Conservation (phyloP, 1,284 basidiomycete species). For the Farysia itapuensis region DNA sequence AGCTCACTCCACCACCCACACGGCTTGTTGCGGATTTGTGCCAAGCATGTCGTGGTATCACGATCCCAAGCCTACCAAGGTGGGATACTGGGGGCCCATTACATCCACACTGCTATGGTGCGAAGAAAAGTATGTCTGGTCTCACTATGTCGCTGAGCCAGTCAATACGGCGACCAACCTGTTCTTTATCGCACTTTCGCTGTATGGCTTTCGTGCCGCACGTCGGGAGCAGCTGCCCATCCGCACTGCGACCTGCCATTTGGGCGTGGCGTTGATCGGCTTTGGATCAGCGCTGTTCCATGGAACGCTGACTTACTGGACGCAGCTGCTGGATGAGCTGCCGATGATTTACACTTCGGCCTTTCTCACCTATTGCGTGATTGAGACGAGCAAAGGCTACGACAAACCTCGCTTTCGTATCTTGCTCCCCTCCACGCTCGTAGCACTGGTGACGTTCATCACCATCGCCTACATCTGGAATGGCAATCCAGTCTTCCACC, state of each 20-base stretch:
- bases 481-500: constrained; percentile 65
- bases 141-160: constrained; percentile 53
- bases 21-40: too few relatives aligned
- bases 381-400: constrained; percentile 37
- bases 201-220: constrained; percentile 56
- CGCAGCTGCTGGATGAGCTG: constrained; percentile 57
- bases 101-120: constrained; percentile 55
- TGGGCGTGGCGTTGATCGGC: constrained; percentile 47
- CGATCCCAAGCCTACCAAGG: constrained; percentile 8
- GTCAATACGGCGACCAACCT: constrained; percentile 61
- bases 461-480: constrained; percentile 60
- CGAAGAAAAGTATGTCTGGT: constrained; percentile 52
- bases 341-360: constrained; percentile 58
- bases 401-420: constrained; percentile 18
- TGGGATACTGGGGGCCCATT: constrained; percentile 51
- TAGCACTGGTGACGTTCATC: constrained; percentile 32
- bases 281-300: constrained; percentile 54
- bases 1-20: too few relatives aligned
- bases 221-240: constrained; percentile 28
- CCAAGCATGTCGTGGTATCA: constrained; percentile 31
- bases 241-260: constrained; percentile 39
- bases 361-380: constrained; percentile 45
- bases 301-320: constrained; percentile 52
- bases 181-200: constrained; percentile 61
- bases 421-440: constrained; percentile 23